phyloP scores from a whole-genome alignment of 2,329 filamentous ascomycete species.

The Metarhizium anisopliae region DNA sequence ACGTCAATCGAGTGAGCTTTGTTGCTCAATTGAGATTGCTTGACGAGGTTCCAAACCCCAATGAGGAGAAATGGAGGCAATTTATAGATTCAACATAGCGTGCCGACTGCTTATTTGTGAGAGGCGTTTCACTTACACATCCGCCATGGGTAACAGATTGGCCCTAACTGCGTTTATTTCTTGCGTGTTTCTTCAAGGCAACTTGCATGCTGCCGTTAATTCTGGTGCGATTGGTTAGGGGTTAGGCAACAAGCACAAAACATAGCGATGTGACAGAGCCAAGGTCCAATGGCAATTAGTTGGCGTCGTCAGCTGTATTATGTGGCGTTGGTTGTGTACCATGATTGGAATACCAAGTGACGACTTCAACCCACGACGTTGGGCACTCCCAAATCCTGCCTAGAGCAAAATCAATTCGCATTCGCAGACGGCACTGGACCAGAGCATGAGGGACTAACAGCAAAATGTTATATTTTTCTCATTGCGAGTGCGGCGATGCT shows the following conservation, averaged over 20 bases:
- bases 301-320: neutral
- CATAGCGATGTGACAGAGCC: neutral
- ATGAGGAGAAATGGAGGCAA: neutral
- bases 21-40: neutral
- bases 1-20: neutral
- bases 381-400: neutral
- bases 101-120: neutral
- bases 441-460: neutral
- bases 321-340: neutral
- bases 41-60: neutral
- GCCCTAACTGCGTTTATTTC: neutral
- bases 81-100: neutral
- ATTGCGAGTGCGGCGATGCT: no score
- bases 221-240: neutral
- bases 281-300: neutral
- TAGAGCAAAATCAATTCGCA: neutral
- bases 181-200: neutral
- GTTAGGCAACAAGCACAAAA: neutral
- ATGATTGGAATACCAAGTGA: neutral
- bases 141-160: neutral
- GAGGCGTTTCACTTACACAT: neutral
- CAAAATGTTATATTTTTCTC: neutral
- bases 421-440: neutral
- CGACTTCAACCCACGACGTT: neutral
- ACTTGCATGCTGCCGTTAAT: neutral